These are phyloP conservation scores for Triangularia verruculosa DNA, from an alignment of 2,329 filamentous ascomycete genomes.

Conservation along the genomic window DNA sequence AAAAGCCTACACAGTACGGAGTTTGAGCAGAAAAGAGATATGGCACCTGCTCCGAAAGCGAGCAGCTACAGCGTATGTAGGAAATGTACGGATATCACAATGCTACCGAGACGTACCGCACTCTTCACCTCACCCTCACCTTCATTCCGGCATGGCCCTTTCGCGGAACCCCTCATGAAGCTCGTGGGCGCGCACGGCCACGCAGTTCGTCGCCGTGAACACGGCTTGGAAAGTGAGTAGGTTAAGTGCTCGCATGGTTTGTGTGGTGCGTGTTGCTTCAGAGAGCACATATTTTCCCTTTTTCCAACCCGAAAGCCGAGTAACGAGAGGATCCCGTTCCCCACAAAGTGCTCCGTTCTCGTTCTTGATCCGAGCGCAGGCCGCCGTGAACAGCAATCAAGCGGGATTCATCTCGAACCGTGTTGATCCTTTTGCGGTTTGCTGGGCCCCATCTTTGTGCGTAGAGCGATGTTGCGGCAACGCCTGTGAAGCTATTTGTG, in stretches of 20 bases:
- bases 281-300: not conserved
- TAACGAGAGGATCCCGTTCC: not conserved
- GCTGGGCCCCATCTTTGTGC: constrained; percentile 1
- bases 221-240: not conserved
- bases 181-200: not conserved
- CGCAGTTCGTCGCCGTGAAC: not conserved
- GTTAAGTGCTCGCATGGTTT: constrained; percentile 24
- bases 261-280: not conserved
- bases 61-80: not conserved
- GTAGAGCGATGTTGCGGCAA: not conserved
- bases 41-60: not conserved
- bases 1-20: not conserved
- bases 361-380: constrained; percentile 10
- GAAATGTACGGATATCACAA: not conserved
- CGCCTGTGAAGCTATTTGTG: not conserved
- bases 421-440: not conserved
- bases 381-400: not conserved
- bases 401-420: constrained; percentile 17
- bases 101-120: not conserved
- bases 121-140: not conserved
- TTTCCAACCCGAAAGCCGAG: not conserved
- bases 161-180: not conserved
- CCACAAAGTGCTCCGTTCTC: constrained; percentile 13
- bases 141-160: not conserved
- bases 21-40: not conserved